Base-by-base conservation (phyloP, 108 stramenopile genomes). In the Cyclotella sp. region DNA sequence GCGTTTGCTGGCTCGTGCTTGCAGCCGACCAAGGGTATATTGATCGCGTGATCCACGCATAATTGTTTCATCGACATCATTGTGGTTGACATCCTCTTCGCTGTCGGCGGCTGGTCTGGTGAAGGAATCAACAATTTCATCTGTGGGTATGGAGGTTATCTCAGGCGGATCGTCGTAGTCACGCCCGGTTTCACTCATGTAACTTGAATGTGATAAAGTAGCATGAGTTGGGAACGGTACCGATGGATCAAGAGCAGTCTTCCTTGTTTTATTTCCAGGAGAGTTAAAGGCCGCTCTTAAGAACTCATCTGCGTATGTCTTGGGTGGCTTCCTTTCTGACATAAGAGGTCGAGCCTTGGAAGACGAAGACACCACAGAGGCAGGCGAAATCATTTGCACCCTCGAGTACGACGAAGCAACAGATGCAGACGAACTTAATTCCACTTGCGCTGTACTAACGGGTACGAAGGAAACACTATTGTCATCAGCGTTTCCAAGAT, bases 81-180 rank as follows among this genome's bases (percentile, higher is more conserved):
- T 30, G 49, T 47, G 8, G 14, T 26, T 47, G 45, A 0, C 46
- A 44, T 42, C 55, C 9, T 39, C 49, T 15, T 54, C 39, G 24
- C 22, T 40, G 2, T 53, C 34, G 26, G 30, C 47, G 18, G 39
- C 18, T 18, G 44, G 39, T 21, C 66, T 67, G 5, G 11, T 59
- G 58, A 66, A 76, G 44, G 75, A 76, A 41, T 76, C 75, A 18
- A 76, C 43, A 47, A 76, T 76, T 76, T 76, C 75, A 68, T 76
- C 75, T n/a, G 75, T 76, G 19, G 75, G 75, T 3, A 76, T 76
- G 57, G 57, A 67, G 27, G 46, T 57, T n/a, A 76, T 68, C 34
- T 61, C 75, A 29, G 75, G 75, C 8, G 65, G 58, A 42, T 75
- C 73, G 16, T 43, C 44, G 29, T 42, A 43, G 41, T 22, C 42